Evolutionary conservation across 2,329 filamentous ascomycete species (phyloP), one percentile per base, ranked within the genome.

Genomic region (Bertia moriformis): DNA sequence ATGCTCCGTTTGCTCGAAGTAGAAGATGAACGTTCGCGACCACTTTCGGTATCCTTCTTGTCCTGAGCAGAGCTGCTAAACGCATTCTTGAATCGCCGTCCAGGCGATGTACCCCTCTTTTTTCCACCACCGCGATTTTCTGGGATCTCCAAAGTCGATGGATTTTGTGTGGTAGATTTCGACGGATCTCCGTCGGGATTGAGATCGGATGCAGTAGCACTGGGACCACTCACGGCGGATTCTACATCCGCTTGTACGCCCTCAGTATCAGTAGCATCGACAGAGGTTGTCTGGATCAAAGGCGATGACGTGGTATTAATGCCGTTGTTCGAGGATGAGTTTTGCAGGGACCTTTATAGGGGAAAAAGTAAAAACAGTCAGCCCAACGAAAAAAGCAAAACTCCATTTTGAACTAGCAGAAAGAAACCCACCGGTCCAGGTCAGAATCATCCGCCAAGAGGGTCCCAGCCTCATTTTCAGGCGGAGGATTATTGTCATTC

Each of bases 301-400:
- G 62, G 62, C 3, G 62, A 63, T 15, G 62, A 62, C n/a, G 55
- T 51, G 14, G 62, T 63, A 29, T 62, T 54, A 42, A 61, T 63
- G 19, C 58, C 62, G 27, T 54, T 44, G 54, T 51, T 19, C 62
- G 50, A 10, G 57, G 52, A 17, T 61, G 60, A 27, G 56, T 35
- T 18, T 15, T 35, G 39, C 24, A 44, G 38, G 38, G 33, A 10
- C 20, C 65, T 67, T n/a, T n/a, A n/a, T n/a, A n/a, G n/a, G n/a
- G n/a, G n/a, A n/a, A n/a, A n/a, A n/a, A n/a, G n/a, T n/a, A n/a
- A n/a, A n/a, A n/a, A n/a, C n/a, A n/a, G n/a, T n/a, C n/a, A n/a
- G n/a, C n/a, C n/a, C n/a, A n/a, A n/a, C n/a, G n/a, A n/a, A n/a
- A n/a, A n/a, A n/a, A n/a, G n/a, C n/a, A n/a, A n/a, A n/a, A n/a